Percentiles rank a stretch among this genome's conserved stretches.
phyloP scores from a whole-genome alignment of 805 yeast species.

The Saturnispora mendoncae region DNA sequence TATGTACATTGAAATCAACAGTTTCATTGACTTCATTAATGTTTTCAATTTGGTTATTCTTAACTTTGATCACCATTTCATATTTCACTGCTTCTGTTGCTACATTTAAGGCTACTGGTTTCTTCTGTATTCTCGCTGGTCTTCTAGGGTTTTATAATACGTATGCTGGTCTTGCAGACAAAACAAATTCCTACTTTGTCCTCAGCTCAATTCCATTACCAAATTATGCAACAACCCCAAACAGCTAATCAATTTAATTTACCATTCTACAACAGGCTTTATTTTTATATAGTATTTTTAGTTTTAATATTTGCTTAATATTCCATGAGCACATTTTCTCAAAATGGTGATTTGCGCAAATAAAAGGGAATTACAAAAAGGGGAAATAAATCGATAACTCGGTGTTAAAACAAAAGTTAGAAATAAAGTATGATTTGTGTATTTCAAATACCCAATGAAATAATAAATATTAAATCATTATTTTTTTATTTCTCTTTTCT shows the following conservation, averaged over 20 bases:
- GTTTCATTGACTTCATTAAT: conserved; percentile 32
- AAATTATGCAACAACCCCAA: neutral
- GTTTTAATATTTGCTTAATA: neutral
- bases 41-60: conserved; percentile 37
- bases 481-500: too few relatives aligned
- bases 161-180: conserved; percentile 39
- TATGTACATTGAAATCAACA: conserved; percentile 42
- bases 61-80: conserved; percentile 36
- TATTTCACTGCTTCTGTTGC: conserved; percentile 31
- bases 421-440: too few relatives aligned
- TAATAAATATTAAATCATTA: too few relatives aligned
- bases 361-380: too few relatives aligned
- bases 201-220: conserved; percentile 31
- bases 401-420: too few relatives aligned
- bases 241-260: neutral
- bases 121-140: conserved; percentile 36
- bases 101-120: conserved; percentile 39
- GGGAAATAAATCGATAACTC: too few relatives aligned
- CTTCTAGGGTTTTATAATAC: conserved; percentile 40
- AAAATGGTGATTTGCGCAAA: neutral
- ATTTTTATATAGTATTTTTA: neutral
- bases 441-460: too few relatives aligned
- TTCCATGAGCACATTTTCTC: neutral
- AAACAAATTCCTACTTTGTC: conserved; percentile 48
- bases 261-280: too few relatives aligned